Percentiles rank a stretch among this genome's conserved stretches.
Conservation (phyloP, 805 yeast species). For the Yamadazyma ubonensis region DNA sequence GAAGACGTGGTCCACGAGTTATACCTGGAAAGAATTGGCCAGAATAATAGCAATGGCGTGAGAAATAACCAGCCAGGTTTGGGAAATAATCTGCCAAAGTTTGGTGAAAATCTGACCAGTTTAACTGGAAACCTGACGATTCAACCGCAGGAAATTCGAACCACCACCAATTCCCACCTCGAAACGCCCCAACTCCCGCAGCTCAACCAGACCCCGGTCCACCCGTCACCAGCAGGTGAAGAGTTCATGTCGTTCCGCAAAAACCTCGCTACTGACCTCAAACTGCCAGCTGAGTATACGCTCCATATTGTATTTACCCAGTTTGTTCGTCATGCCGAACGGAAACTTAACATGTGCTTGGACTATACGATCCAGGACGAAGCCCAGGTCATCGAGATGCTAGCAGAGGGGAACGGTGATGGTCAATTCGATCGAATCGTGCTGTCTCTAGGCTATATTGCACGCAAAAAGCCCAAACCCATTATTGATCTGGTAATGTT, state of each 20-base stretch:
- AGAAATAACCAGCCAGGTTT: too few relatives aligned
- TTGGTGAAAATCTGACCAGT: too few relatives aligned
- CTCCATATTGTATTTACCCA: conserved; percentile 92
- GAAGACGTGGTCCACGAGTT: conserved; percentile 2
- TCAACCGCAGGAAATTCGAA: too few relatives aligned
- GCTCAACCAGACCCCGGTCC: conserved; percentile 28
- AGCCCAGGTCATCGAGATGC: conserved; percentile 72
- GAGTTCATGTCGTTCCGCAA: conserved; percentile 33
- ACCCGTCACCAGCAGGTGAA: conserved; percentile 27
- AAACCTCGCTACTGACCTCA: conserved; percentile 52
- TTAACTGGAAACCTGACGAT: too few relatives aligned
- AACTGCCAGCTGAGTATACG: conserved; percentile 85
- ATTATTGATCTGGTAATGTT: conserved; percentile 97
- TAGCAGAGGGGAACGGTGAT: conserved; percentile 79
- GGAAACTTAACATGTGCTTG: conserved; percentile 73
- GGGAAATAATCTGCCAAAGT: too few relatives aligned
- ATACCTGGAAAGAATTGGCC: too few relatives aligned
- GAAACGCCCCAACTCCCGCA: conserved; percentile 42
- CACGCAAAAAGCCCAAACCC: conserved; percentile 87
- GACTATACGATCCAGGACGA: conserved; percentile 65
- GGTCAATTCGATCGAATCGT: conserved; percentile 83
- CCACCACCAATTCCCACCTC: too few relatives aligned
- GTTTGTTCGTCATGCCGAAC: conserved; percentile 90
- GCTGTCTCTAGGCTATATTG: conserved; percentile 84
- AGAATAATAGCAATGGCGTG: too few relatives aligned